Percentiles rank a stretch among this genome's conserved stretches.
Evolutionary conservation across 2,329 filamentous ascomycete species (phyloP).

Genomic region (Helminthosporium solani): DNA sequence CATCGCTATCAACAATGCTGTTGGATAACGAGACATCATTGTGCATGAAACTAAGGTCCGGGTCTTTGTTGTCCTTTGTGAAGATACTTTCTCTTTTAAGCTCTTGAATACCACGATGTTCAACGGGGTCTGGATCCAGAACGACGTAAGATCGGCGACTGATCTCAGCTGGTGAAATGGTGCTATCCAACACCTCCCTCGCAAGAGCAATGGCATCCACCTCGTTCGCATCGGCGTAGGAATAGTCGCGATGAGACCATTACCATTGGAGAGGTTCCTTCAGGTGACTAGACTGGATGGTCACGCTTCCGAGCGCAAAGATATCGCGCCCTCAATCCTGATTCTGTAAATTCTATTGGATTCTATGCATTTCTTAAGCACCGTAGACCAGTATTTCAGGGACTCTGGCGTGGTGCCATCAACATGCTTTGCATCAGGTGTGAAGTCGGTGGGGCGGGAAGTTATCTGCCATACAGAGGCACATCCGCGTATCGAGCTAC

Average conservation of each 20-base stretch:
- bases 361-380: conserved; percentile 5
- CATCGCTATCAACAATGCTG: conserved; percentile 10
- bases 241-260: conserved; percentile 32
- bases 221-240: conserved; percentile 47
- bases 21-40: conserved; percentile 15
- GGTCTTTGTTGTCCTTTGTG: conserved; percentile 4
- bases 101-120: conserved; percentile 8
- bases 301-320: conserved; percentile 12
- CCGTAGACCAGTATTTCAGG: conserved; percentile 11
- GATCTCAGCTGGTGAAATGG: conserved; percentile 7
- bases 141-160: conserved; percentile 5
- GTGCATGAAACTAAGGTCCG: conserved; percentile 13
- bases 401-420: conserved; percentile 5
- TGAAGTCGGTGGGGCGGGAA: conserved; percentile 8
- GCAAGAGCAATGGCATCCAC: conserved; percentile 38
- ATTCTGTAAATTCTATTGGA: conserved; percentile 7
- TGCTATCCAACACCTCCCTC: conserved; percentile 15
- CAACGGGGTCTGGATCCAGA: conserved; percentile 6
- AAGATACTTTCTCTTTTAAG: conserved; percentile 7
- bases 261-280: conserved; percentile 4
- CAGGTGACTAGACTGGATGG: conserved; percentile 14
- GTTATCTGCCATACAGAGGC: conserved; percentile 13
- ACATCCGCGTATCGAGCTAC: conserved; percentile 9
- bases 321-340: conserved; percentile 9
- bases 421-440: conserved; percentile 6